These are phyloP conservation scores for Coniochaeta sp. DNA, from an alignment of 2,329 filamentous ascomycete genomes.

Conservation along the genomic window DNA sequence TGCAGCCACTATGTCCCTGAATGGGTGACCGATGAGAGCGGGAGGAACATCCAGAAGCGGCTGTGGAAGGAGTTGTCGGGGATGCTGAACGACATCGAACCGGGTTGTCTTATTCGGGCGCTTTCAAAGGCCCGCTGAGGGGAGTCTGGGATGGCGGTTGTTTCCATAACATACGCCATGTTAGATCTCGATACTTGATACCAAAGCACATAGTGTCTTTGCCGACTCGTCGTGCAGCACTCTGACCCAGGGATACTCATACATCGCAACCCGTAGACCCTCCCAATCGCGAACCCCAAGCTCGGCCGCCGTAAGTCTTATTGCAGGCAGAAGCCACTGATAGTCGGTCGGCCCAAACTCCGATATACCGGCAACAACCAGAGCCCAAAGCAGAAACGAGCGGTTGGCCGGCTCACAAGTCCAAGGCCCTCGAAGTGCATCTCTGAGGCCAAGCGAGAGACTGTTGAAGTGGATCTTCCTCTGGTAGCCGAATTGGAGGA, in stretches of 20 bases:
- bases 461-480: not conserved
- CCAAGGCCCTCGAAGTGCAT: not conserved
- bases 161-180: not conserved
- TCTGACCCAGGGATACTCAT: not conserved
- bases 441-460: not conserved
- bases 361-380: not conserved
- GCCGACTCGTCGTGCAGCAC: not conserved
- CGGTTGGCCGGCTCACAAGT: not conserved
- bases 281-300: not conserved
- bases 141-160: not conserved
- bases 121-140: not conserved
- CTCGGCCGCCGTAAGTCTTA: not conserved
- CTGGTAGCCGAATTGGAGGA: not conserved
- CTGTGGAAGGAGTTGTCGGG: not conserved
- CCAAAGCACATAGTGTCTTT: not conserved
- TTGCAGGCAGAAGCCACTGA: not conserved
- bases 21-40: not conserved
- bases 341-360: not conserved
- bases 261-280: not conserved
- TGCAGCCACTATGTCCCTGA: not conserved
- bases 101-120: not conserved
- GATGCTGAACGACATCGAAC: not conserved
- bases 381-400: not conserved
- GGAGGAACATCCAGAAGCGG: not conserved
- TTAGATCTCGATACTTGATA: not conserved